A percentile compares a stretch with the other conserved stretches of the same genome.
These are phyloP conservation scores for Schizophyllum commune DNA, from an alignment of 1,284 basidiomycete species.

Conservation along the genomic window DNA sequence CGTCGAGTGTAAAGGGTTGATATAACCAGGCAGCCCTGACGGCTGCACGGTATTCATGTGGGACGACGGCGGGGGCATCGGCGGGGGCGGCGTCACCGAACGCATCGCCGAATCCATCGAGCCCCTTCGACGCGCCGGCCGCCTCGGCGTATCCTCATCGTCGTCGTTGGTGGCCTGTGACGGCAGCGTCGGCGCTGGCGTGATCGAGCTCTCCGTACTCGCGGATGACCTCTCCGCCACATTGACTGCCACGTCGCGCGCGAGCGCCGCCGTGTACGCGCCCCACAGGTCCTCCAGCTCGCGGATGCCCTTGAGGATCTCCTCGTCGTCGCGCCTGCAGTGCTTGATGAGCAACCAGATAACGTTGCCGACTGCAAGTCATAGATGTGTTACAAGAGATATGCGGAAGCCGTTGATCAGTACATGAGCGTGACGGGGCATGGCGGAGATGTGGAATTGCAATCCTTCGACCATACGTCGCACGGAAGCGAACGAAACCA, in stretches of 20 bases:
- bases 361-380: slow-evolving; percentile 5
- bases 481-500: not conserved
- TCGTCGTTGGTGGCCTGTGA: too few species aligned
- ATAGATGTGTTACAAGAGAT: not conserved
- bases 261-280: slow-evolving; percentile 38
- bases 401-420: slow-evolving; percentile 23
- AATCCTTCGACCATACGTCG: too few species aligned
- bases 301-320: slow-evolving; percentile 45
- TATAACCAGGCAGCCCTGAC: too few species aligned
- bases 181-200: too few species aligned
- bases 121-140: too few species aligned
- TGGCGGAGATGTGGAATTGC: not conserved
- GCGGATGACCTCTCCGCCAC: not conserved
- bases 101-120: too few species aligned
- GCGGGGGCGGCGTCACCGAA: too few species aligned
- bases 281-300: slow-evolving; percentile 64
- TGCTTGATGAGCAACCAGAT: slow-evolving; percentile 59
- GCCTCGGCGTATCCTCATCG: too few species aligned
- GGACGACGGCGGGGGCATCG: too few species aligned
- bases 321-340: slow-evolving; percentile 43
- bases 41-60: too few species aligned
- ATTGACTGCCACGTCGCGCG: not conserved
- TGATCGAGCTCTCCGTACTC: not conserved
- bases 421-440: not conserved
- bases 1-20: too few species aligned